Evolutionary conservation across 192 early-diverging fungal species (phyloP).

Genomic region (Backusella tuberculispora): DNA sequence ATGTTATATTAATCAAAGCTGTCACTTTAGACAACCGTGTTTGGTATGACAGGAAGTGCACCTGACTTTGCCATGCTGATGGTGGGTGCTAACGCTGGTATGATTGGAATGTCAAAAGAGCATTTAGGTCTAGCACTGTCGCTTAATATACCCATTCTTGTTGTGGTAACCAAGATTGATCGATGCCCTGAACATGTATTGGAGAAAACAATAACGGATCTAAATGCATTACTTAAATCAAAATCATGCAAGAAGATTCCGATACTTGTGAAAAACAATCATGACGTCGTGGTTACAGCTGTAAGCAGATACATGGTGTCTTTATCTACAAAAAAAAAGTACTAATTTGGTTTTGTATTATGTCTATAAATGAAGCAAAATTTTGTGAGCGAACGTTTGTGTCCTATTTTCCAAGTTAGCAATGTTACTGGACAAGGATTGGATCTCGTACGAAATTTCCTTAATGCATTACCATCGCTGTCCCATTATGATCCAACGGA

Average conservation of each 20-base stretch:
- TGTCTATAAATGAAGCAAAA: conserved; percentile 42
- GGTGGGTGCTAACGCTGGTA: conserved; percentile 83
- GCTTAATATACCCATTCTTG: conserved; percentile 85
- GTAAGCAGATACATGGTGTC: conserved; percentile 36
- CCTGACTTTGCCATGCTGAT: conserved; percentile 95
- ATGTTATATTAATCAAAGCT: not conserved
- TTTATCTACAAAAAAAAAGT: not conserved
- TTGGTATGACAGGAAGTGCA: conserved; percentile 90
- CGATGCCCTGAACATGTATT: conserved; percentile 89
- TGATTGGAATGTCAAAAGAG: conserved; percentile 94
- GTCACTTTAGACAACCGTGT: conserved; percentile 76
- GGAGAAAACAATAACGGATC: conserved; percentile 80
- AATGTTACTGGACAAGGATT: conserved; percentile 81
- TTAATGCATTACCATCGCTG: conserved; percentile 78
- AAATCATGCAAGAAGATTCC: conserved; percentile 92
- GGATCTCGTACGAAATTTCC: conserved; percentile 75
- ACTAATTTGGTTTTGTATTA: not conserved
- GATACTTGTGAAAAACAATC: conserved; percentile 75
- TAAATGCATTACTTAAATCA: conserved; percentile 83
- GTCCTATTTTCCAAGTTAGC: conserved; percentile 94
- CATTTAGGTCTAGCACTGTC: conserved; percentile 90
- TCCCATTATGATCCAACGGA: conserved; percentile 58
- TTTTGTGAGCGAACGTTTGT: conserved; percentile 88
- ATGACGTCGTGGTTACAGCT: conserved; percentile 79
- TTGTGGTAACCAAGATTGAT: conserved; percentile 94